Base-by-base conservation (phyloP, 495 filamentous ascomycete species). In the Amniculicola lignicola region DNA sequence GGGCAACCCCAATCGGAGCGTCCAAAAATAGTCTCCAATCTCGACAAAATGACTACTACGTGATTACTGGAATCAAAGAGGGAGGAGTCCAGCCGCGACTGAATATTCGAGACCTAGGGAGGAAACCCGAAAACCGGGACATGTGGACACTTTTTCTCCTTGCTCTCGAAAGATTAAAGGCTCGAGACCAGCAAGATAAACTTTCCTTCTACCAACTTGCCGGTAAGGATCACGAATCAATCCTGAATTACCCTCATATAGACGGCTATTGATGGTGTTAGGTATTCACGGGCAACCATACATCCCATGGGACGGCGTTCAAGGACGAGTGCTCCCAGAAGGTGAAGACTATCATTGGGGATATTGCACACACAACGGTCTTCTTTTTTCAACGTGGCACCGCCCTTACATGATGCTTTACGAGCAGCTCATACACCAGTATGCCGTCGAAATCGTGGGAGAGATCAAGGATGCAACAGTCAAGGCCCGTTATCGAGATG, bases 341-440 rank as follows among this genome's bases (percentile, higher is more conserved):
- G 12, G 19, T 3, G 9, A 76, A 2, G 73, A 72, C 31, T 64
- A 75, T 54, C 54, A 40, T 11, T 29, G 25, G 45, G 54, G 54
- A 12, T 57, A 57, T 24, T 57, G 54, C 25, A 3, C 54, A n/a
- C 54, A 57, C 38, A 43, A 29, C 21, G 18, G 23, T 3, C 3
- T 19, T 25, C 25, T 57, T 23, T 57, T 57, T 46, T 22, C 25
- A 11, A 21, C 46, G 3, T 57, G 54, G 54, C 54, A 57, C 31
- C 31, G 46, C 2, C 44, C 54, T 3, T 57, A 57, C 54, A 42
- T 57, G n/a, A 19, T 42, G 15, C 11, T 48, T 4, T 46, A 53
- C 35, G 52, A 85, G 80, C 41, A 47, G 21, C 18, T 42, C 16
- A 6, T 57, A 3, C 22, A 42, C 25, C 11, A 38, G 3, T 16